Evolutionary conservation across 371 early-diverging fungal species (phyloP), one percentile per base, ranked within the genome.

Genomic region (Conidiobolus incongruus): DNA sequence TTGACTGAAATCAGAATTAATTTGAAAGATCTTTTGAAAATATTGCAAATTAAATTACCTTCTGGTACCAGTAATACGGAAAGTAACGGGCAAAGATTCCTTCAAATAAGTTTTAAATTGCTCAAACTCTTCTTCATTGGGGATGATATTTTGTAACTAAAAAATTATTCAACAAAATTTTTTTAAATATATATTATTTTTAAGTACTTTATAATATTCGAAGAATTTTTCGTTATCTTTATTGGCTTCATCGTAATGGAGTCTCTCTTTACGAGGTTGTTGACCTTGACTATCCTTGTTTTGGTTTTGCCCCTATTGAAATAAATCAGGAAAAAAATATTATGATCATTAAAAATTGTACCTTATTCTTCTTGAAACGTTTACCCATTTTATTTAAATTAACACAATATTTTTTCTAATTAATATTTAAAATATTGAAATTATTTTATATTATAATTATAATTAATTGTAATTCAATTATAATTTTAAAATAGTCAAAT

Each of bases 21-120:
- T 10, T 7, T n/a, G 24, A 20, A 16, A 36, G 20, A 35, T 16
- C 32, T 16, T 5, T 47, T 21, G 12, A 16, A n/a, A 20, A 22
- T 7, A 15, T n/a, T n/a, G 15, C 16, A 4, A 11, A 12, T 28
- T 6, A 32, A 46, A 49, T 44, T 54, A 77, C 80, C 66, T 61
- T 53, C 83, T 65, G 30, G 78, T 81, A 16, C 89, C 93, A 1
- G 93, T 86, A 51, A 96, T 77, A 45, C 97, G 72, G 59, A 91
- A 96, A 24, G 84, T 78, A 29, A 80, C 77, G 7, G 97, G 97
- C 35, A 96, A 66, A 20, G 66, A 59, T 24, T 56, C 62, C 53
- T 70, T 61, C 52, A 84, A 62, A 5, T 54, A 44, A 22, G 63
- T 58, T 52, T 76, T 68, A 48, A 87, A 78, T 36, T 47, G 44